Evolutionary conservation across 1,139 yeast genomes (phyloP), one percentile per base, ranked within the genome.

Genomic region (Spathaspora sp.): DNA sequence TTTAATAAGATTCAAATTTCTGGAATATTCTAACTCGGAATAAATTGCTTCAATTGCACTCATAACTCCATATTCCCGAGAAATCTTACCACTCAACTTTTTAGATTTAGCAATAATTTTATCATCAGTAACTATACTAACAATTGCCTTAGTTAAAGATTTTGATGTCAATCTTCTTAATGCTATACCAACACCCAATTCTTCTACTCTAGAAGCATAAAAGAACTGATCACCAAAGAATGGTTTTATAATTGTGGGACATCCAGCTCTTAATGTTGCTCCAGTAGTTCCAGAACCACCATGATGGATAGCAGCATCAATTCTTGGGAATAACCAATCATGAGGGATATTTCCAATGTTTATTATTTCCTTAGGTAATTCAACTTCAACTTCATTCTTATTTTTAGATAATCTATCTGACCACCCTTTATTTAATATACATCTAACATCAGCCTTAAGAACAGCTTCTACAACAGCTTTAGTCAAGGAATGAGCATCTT

Each of bases 261-360:
- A 62, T 0, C 98, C 99, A 8, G 89, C 87, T 51, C 93, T 70
- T 47, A 91, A 63, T 2, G 95, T 79, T 0, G 97, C 97, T 9
- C 99, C 99, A 0, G 98, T 90, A 0, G 98, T 89, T 1, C 99
- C 99, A 0, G 96, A 86, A 0, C 99, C 99, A 34, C 99, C 99
- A 64, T 91, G 99, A 59, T 91, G 99, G 4, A 91, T 97, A 0
- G 96, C 96, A 0, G 93, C 97, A 65, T 91, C 97, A 39, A 93
- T 73, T 52, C 80, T 82, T 0, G 93, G 87, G 65, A 91, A 91
- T 39, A 91, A 70, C 98, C 98, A 93, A 63, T 90, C 97, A 62
- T 91, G 99, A 0, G 97, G 97, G 17, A 89, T 74, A 10, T 84
- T 64, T 4, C 93, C 93, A 10, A 88, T 70, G 52, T 81, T 82